Evolutionary conservation across 352 stramenopile species (phyloP), one percentile per base, ranked within the genome.

Genomic region (Phytophthora crassamura): DNA sequence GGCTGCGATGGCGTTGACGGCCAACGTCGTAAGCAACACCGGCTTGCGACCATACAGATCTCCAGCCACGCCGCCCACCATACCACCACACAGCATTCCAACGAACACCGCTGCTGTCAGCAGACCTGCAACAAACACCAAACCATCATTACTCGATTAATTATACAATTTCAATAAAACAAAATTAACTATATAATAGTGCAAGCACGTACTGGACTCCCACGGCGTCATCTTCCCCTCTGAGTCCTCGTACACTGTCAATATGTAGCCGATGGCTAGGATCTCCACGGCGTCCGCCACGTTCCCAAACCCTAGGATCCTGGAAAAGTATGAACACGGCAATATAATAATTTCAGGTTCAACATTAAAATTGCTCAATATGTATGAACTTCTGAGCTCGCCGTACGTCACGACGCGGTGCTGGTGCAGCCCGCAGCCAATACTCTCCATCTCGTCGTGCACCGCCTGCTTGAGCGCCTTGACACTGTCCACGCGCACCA

Each of bases 201-300:
- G 25, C 4, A 30, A 30, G 25, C 25, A 30, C 77, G 36, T 66
- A 91, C 83, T 94, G 12, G 82, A 89, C 55, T 93, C 66, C 82
- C 77, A 93, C n/a, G 82, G 62, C 1, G 82, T 87, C 57, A 93
- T 86, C 10, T 62, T 69, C 8, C 80, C 79, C 47, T 92, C 81
- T 0, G 72, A 75, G 36, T 89, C 77, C 67, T 89, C 82, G 50
- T 91, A 91, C 0, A 89, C 80, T 0, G 78, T 88, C 35, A 97
- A 56, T 40, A 97, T 96, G 64, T 96, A 97, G 10, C 91, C 90
- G 45, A 97, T 95, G 38, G 85, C 86, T 14, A 97, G 77, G 60
- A 97, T 93, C 72, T 97, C 91, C 14, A 97, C 89, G 2, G 91
- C 91, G 64, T 97, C 91, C 0, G 89, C 88, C 2, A 94, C 89